Evolutionary conservation across 1,284 basidiomycete species (phyloP).

Genomic region (Puccinia brachypodii): DNA sequence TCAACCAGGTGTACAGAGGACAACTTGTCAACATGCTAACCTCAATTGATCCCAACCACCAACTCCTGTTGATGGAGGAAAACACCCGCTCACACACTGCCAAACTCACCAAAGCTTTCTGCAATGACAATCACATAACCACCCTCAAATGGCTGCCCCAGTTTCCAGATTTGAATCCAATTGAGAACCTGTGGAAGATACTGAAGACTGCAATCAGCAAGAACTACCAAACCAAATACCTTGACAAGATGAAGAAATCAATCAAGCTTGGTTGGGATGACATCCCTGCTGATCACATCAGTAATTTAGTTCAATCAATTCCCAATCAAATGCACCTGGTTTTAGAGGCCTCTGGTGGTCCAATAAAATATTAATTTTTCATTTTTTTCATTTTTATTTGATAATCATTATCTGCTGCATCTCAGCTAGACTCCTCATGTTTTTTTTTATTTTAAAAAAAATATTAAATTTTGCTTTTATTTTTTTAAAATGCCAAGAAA

Average conservation of each 20-base stretch:
- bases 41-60: not conserved
- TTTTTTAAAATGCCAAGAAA: not conserved
- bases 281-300: not conserved
- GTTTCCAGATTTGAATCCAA: constrained; percentile 21
- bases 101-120: not conserved
- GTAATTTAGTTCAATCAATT: constrained; percentile 8
- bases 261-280: not conserved
- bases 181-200: constrained; percentile 35
- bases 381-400: not conserved
- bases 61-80: constrained; percentile 7
- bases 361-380: not conserved
- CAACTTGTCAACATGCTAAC: not conserved
- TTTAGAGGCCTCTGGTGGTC: not conserved
- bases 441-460: not conserved
- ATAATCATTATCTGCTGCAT: not conserved
- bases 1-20: not conserved
- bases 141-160: constrained; percentile 1
- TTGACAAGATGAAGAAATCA: not conserved
- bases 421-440: not conserved
- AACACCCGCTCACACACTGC: not conserved
- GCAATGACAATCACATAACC: not conserved
- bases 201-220: constrained; percentile 4
- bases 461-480: not conserved
- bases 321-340: constrained; percentile 5
- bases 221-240: not conserved